Evolutionary conservation across 495 filamentous ascomycete species (phyloP), one percentile per base, ranked within the genome.

Genomic region (Hypoxylon trugodes): DNA sequence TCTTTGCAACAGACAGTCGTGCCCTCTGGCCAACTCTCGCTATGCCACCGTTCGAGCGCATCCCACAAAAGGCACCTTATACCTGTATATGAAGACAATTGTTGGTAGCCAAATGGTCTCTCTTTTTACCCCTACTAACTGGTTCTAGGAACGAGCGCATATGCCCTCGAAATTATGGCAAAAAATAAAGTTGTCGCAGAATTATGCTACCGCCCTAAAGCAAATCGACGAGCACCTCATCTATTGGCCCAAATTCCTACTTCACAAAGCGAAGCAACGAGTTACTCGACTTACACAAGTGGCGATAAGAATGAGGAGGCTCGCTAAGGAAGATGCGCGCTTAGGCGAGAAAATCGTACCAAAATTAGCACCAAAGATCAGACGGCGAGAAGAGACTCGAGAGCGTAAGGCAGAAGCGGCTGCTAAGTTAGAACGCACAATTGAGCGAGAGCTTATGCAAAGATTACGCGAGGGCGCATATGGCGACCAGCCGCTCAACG

Each of bases 11-110:
- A 85, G 91, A 42, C 93, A 96, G 74, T 92, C 91, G 51, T 98
- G 95, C 75, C 95, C 95, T 16, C 89, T 98, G 46, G 95, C 95
- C 65, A 98, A 97, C 61, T 91, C 87, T 51, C 90, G 93, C 19
- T 98, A 98, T 82, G 96, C 95, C 37, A 98, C 95, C 12, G 85
- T 98, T 59, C 90, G 96, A 59, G 84, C 88, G 21, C 86, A 94
- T 68, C 87, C 91, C 28, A 85, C 87, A 37, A 92, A 91, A 22
- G 91, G 91, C 40, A 84, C 84, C 18, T 87, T 98, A 67, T 98
- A 97, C 77, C 88, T 98, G 51, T 98, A 96, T 84, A 96, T 97
- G 83, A 98, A 97, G 79, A 96, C 93, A 2, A 84, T 93, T 65
- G 61, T 67, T 43, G 7, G 64, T 67, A 16, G 4, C 6, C 46